A percentile compares a stretch with the other conserved stretches of the same genome.
Evolutionary conservation across 140 eudicot genomes (phyloP).

Genomic region (Ambrosia hybrid): DNA sequence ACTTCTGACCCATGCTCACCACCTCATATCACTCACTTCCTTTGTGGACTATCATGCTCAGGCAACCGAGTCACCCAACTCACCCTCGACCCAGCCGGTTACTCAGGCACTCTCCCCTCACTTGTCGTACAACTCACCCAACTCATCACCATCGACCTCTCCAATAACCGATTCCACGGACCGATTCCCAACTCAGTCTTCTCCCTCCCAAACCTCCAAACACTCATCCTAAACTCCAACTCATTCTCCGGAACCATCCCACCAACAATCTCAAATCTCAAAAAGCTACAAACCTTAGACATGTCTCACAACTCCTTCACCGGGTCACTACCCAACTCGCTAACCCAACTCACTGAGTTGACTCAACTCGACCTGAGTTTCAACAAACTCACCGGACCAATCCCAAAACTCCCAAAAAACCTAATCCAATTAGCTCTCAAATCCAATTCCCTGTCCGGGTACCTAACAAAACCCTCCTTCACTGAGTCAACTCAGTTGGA

Average conservation of each 20-base stretch:
- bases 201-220: slow-evolving; percentile 47
- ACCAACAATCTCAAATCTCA: slow-evolving; percentile 45
- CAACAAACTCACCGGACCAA: slow-evolving; percentile 74
- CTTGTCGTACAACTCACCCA: slow-evolving; percentile 63
- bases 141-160: slow-evolving; percentile 60
- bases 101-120: no score
- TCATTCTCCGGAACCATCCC: slow-evolving; percentile 70
- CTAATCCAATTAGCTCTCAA: slow-evolving; percentile 56
- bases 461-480: slow-evolving; percentile 39
- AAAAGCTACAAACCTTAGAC: slow-evolving; percentile 46
- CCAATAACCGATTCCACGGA: slow-evolving; percentile 62
- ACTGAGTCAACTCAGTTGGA: slow-evolving; percentile 51
- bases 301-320: slow-evolving; percentile 53
- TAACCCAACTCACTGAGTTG: slow-evolving; percentile 43
- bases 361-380: slow-evolving; percentile 65
- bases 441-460: slow-evolving; percentile 60
- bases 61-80: neutral
- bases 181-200: slow-evolving; percentile 57
- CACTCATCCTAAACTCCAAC: slow-evolving; percentile 55
- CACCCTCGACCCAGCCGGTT: no score
- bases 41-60: slow-evolving; percentile 65
- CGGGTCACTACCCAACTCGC: slow-evolving; percentile 48
- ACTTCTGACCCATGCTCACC: slow-evolving; percentile 64
- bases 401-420: slow-evolving; percentile 64
- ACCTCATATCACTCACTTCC: slow-evolving; percentile 62